Conservation (phyloP, 768 basidiomycete species). For the Naematelia encephala region DNA sequence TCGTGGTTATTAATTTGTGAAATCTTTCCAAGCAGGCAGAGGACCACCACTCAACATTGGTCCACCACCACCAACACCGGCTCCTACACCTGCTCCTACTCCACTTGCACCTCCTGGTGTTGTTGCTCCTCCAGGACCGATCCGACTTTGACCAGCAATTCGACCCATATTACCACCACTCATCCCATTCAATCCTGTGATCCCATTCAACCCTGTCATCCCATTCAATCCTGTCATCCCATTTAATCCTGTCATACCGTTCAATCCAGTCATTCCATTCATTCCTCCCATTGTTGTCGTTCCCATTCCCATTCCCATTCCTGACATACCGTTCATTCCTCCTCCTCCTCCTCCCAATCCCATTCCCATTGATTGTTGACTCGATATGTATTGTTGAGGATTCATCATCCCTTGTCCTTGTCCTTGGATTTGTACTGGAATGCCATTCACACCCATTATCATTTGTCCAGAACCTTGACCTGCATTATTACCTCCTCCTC, state of each 20-base stretch:
- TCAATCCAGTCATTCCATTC: constrained; percentile 6
- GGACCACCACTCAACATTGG: background rate
- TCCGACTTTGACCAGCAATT: background rate
- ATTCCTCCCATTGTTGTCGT: background rate
- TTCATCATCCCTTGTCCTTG: constrained; percentile 6
- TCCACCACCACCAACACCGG: background rate
- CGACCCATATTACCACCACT: constrained; percentile 3
- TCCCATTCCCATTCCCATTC: constrained; percentile 2
- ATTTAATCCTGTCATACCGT: background rate
- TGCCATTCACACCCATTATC: background rate
- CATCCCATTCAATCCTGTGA: background rate
- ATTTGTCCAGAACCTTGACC: background rate
- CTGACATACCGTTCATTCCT: background rate
- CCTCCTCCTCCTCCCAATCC: background rate
- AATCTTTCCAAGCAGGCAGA: constrained; percentile 1
- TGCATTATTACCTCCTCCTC: background rate
- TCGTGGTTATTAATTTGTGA: background rate
- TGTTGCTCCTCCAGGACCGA: background rate
- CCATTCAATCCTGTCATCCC: constrained; percentile 7
- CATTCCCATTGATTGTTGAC: constrained; percentile 7
- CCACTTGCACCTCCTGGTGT: background rate
- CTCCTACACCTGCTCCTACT: background rate
- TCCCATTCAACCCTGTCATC: constrained; percentile 5
- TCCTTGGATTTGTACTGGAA: background rate
- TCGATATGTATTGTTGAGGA: constrained; percentile 7